A percentile compares a stretch with the other conserved stretches of the same genome.
Evolutionary conservation across 352 stramenopile species (phyloP).

Genomic region (Globisporangium paroecandrum): DNA sequence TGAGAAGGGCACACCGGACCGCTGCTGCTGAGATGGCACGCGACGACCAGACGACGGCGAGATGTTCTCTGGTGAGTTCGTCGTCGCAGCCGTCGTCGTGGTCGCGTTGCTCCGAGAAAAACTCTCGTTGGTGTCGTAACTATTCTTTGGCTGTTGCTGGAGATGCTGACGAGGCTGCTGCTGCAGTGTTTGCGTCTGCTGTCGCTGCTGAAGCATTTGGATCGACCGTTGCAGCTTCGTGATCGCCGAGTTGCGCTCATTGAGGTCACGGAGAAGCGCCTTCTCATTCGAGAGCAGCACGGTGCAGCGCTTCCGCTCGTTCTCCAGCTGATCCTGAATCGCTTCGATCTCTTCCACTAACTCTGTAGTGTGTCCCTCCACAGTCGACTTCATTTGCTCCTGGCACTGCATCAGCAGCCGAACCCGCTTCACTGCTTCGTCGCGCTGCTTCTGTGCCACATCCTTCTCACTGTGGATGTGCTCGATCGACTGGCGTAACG

Average conservation of each 20-base stretch:
- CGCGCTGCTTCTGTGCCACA: constrained; percentile 44
- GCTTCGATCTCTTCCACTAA: constrained; percentile 70
- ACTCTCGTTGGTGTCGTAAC: constrained; percentile 7
- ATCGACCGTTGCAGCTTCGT: constrained; percentile 50
- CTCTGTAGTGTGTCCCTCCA: constrained; percentile 56
- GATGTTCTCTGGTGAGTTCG: neutral
- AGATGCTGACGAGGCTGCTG: neutral
- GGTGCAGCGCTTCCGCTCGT: constrained; percentile 57
- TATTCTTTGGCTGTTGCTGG: constrained; percentile 2
- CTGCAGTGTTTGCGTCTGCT: constrained; percentile 1
- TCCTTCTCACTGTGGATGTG: constrained; percentile 40
- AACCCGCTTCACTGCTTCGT: constrained; percentile 58
- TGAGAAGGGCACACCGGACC: constrained; percentile 8
- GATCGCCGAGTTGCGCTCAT: constrained; percentile 57
- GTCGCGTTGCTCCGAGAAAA: constrained; percentile 7
- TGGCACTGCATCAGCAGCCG: constrained; percentile 54
- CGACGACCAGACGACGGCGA: constrained; percentile 11
- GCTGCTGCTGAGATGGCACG: constrained; percentile 9
- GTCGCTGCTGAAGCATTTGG: constrained; percentile 31
- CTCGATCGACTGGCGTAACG: constrained; percentile 37
- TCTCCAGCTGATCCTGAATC: constrained; percentile 61
- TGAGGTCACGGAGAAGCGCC: constrained; percentile 61
- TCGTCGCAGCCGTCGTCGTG: constrained; percentile 8
- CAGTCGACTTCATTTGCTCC: constrained; percentile 60
- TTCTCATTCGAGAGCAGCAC: constrained; percentile 69